Evolutionary conservation across 371 early-diverging fungal genomes (phyloP), one percentile per base, ranked within the genome.

Genomic region (Mucor indicus): DNA sequence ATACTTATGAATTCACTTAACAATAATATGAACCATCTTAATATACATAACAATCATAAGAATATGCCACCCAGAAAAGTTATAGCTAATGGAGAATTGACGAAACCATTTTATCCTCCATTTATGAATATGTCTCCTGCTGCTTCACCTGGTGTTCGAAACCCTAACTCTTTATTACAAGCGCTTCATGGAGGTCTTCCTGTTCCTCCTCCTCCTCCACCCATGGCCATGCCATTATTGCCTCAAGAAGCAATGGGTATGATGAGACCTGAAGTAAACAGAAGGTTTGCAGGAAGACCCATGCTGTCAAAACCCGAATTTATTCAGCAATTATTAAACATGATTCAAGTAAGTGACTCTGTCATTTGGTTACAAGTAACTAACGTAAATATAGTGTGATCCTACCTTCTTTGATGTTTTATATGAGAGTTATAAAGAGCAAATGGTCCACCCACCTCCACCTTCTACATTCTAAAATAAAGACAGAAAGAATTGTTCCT

Each of bases 281-380:
- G 53, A 39, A 65, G 71, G 12, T 51, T 68, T 33, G 45, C 32
- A 16, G 38, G 25, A 9, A 30, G 49, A 38, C 64, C 60, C 3
- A 8, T 54, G 2, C 32, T 76, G 21, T 72, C 77, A 12, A 76
- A 72, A 17, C 65, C 71, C 15, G 73, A 76, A 33, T 76, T 72
- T 45, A 76, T 76, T 46, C 77, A 72, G 24, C 77, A 76, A 40
- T 55, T 70, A 31, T 35, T 72, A 29, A 66, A 60, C 30, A 62
- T 72, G 40, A 58, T 76, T 3, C 70, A 75, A 59, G 75, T 75
- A 64, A 48, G 13, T 4, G 15, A 4, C 6, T 15, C n/a, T 33
- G 5, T 11, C 6, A 4, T 15, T 15, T 33, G n/a, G 6, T 9
- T 33, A n/a, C n/a, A 33, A 11, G 22, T 13, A 15, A n/a, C 32